Base-by-base conservation (phyloP, 805 yeast genomes). In the Dipodascus albidus region DNA sequence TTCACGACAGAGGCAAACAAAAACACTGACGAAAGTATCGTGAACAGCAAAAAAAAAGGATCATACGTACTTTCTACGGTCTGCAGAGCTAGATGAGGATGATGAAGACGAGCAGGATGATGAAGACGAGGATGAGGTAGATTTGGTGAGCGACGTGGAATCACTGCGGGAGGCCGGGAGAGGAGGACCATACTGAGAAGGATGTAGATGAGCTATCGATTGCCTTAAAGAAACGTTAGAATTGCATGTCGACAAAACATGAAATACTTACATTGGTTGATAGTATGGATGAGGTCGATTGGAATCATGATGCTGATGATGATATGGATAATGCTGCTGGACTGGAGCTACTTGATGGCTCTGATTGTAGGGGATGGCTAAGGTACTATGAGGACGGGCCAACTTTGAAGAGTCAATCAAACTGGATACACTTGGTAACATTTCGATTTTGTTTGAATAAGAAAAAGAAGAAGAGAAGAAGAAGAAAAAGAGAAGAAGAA, bases 351-450 rank as follows among this genome's bases (percentile, higher is more conserved):
- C 20, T 6, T 38, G 44, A 14, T 38, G 44, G n/a, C n/a, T 11
- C 17, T 38, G 44, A 14, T 4, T 14, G n/a, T 14, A 17, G 17
- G 44, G 44, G 20, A 38, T 14, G 6, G 44, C 20, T 6, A 11
- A 19, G 17, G 17, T 8, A 38, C 44, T 14, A 38, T n/a, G 20
- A 11, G 9, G 44, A 38, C 20, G 44, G 44, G 20, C 44, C 20
- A 38, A 38, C 44, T 38, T 38, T 14, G 44, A 38, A 38, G 44
- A 38, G 44, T 38, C 44, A 17, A 38, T 38, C 20, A 38, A 19
- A 38, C 44, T 38, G 20, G 44, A 38, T 38, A 38, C 44, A 17
- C 44, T 38, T n/a, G 44, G 44, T n/a, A 38, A 19, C 44, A 38
- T 38, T 31, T 31, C 38, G 15, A 31, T 31, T 15, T n/a, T n/a